Evolutionary conservation across 75 land plant species (phyloP).

Genomic region (Picea sitchensis): DNA sequence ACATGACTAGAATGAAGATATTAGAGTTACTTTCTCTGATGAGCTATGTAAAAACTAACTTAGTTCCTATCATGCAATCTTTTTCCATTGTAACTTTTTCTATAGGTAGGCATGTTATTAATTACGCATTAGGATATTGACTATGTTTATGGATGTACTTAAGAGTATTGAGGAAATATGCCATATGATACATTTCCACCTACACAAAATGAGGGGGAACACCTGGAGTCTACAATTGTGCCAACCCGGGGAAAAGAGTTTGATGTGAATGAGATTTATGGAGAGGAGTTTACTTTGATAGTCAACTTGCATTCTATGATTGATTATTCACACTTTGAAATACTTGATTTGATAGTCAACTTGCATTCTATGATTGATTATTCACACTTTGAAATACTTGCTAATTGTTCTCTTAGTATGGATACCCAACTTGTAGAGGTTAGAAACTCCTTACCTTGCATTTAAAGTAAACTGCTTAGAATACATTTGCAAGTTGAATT

Average conservation of each 20-base stretch:
- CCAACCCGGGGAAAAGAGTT: slow-evolving; percentile 77
- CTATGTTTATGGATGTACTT: not conserved
- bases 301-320: slow-evolving; percentile 63
- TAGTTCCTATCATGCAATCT: not conserved
- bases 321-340: slow-evolving; percentile 61
- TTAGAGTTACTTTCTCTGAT: not conserved
- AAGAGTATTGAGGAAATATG: slow-evolving; percentile 70
- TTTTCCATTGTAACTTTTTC: not conserved
- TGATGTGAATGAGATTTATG: slow-evolving; percentile 74
- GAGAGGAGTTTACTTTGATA: slow-evolving; percentile 66
- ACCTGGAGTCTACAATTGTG: slow-evolving; percentile 62
- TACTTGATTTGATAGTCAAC: slow-evolving; percentile 68
- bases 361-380: slow-evolving; percentile 63
- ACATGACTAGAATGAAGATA: slow-evolving; percentile 98
- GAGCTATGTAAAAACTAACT: too few species aligned
- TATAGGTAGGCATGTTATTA: not conserved
- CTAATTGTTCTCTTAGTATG: slow-evolving; percentile 64
- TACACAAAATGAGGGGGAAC: slow-evolving; percentile 32
- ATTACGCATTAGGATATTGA: not conserved
- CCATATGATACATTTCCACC: slow-evolving; percentile 91
- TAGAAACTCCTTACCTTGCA: not conserved
- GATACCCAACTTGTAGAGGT: slow-evolving; percentile 66
- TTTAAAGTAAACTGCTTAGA: not conserved
- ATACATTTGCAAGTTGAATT: not conserved
- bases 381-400: slow-evolving; percentile 59